Evolutionary conservation across 2,329 filamentous ascomycete genomes (phyloP), one percentile per base, ranked within the genome.

Genomic region (Colletotrichum sp.): DNA sequence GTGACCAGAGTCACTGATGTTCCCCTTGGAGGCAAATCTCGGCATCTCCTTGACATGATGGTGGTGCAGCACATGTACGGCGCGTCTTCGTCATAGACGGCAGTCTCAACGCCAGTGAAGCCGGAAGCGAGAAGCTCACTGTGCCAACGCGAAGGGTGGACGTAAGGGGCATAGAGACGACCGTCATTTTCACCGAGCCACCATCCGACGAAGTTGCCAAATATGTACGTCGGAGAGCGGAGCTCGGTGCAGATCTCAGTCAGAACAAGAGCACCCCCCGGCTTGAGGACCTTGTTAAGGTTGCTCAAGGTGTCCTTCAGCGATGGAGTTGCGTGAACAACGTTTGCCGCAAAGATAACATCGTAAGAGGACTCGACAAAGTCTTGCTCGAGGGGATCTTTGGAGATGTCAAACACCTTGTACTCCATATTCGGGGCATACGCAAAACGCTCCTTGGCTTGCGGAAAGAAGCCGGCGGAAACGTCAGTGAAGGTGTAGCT

Each of bases 171-270:
- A 13, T 78, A 70, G 2, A 52, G 16, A 7, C 83, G 79, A 8
- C 72, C 78, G 28, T 84, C 83, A 0, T 80, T 77, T 3, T 68
- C 74, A 8, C 84, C 84, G 1, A 82, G 77, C 85, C 84, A 86
- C 85, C 85, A 86, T 4, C 80, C 82, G 0, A 80, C 72, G 6
- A 83, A 73, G 0, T 78, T 72, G 2, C 84, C 83, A 13, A 82
- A 78, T 18, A 83, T 79, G 71, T 78, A 82, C 62, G 81, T 82
- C n/a, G 79, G 73, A 57, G 78, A 81, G 8, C 80, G 79, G 18
- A 76, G 52, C 10, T 75, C 75, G 7, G 32, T 39, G 49, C 39
- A 67, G 12, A 76, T 30, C 52, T 76, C 75, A 1, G 39, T 55
- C 8, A 76, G 32, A n/a, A 76, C 24, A 1, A 86, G 77, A 32